These are phyloP conservation scores for Pichia scutulata DNA, from an alignment of 805 yeast species.

Conservation along the genomic window DNA sequence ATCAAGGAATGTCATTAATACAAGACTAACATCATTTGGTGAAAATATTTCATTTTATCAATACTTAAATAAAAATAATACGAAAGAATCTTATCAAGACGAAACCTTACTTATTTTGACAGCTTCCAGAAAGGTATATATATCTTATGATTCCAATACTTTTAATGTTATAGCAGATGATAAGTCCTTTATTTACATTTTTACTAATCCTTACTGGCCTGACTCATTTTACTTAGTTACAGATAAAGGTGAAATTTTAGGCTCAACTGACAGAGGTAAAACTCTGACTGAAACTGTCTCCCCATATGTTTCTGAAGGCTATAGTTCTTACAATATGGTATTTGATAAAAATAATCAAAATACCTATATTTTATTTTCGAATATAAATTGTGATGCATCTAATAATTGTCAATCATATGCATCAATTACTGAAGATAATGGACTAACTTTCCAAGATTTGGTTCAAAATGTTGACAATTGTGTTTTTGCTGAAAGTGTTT, in stretches of 20 bases:
- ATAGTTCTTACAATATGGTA: slow-evolving; percentile 34
- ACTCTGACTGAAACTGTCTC: slow-evolving; percentile 36
- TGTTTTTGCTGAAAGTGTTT: slow-evolving; percentile 54
- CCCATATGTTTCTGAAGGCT: slow-evolving; percentile 42
- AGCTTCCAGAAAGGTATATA: slow-evolving; percentile 39
- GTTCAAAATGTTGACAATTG: slow-evolving; percentile 51
- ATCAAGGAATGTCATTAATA: slow-evolving; percentile 25
- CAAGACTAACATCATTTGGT: slow-evolving; percentile 37
- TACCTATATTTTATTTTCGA: slow-evolving; percentile 65
- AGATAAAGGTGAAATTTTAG: slow-evolving; percentile 39
- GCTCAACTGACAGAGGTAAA: slow-evolving; percentile 63
- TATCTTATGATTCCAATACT: slow-evolving; percentile 67
- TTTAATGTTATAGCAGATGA: slow-evolving; percentile 30
- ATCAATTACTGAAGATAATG: slow-evolving; percentile 60
- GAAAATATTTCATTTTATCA: slow-evolving; percentile 49
- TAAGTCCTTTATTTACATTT: slow-evolving; percentile 40
- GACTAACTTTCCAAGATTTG: slow-evolving; percentile 51
- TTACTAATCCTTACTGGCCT: slow-evolving; percentile 46
- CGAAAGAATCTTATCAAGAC: slow-evolving; percentile 33
- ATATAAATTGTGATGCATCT: slow-evolving; percentile 43
- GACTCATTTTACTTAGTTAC: slow-evolving; percentile 53
- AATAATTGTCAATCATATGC: slow-evolving; percentile 50
- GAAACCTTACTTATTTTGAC: slow-evolving; percentile 64
- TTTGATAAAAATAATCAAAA: slow-evolving; percentile 54
- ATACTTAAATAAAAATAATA: slow-evolving; percentile 50